phyloP scores from a whole-genome alignment of 2,329 filamentous ascomycete species.

The Ophiocordyceps camponoti-floridani region DNA sequence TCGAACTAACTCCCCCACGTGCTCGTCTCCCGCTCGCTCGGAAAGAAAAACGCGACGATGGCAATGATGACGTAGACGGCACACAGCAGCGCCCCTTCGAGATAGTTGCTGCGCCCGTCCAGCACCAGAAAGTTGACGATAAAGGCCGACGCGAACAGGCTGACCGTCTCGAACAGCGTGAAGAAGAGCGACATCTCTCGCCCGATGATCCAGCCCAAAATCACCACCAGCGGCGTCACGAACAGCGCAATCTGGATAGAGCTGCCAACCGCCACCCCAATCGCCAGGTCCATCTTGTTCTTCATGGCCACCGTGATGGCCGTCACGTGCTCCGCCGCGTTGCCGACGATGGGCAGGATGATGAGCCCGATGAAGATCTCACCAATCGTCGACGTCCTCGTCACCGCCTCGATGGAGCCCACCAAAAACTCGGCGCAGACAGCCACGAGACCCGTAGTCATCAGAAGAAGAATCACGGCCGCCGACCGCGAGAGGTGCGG shows the following conservation, averaged over 20 bases:
- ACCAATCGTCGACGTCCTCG: conserved; percentile 27
- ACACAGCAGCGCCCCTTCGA: conserved; percentile 38
- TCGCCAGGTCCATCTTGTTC: conserved; percentile 44
- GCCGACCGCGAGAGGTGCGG: conserved; percentile 33
- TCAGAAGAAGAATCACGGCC: conserved; percentile 29
- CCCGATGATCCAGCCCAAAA: conserved; percentile 38
- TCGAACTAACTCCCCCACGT: conserved; percentile 11
- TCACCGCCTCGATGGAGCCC: conserved; percentile 36
- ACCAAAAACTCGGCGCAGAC: conserved; percentile 44
- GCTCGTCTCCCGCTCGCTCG: conserved; percentile 21
- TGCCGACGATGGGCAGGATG: conserved; percentile 43
- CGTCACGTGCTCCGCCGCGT: conserved; percentile 45
- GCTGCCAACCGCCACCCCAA: conserved; percentile 41
- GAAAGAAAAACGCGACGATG: conserved; percentile 6
- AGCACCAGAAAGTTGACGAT: conserved; percentile 63
- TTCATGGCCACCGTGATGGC: conserved; percentile 39
- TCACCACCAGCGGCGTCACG: conserved; percentile 39
- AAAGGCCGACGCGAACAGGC: conserved; percentile 50
- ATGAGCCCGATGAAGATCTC: conserved; percentile 43
- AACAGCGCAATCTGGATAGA: conserved; percentile 45
- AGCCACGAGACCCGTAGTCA: conserved; percentile 36
- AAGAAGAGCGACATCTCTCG: conserved; percentile 48
- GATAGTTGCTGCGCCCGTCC: conserved; percentile 32
- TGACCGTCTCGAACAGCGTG: conserved; percentile 57
- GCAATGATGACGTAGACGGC: conserved; percentile 35